Base-by-base conservation (phyloP, 2,329 filamentous ascomycete species). In the Penicillium vulpinum region DNA sequence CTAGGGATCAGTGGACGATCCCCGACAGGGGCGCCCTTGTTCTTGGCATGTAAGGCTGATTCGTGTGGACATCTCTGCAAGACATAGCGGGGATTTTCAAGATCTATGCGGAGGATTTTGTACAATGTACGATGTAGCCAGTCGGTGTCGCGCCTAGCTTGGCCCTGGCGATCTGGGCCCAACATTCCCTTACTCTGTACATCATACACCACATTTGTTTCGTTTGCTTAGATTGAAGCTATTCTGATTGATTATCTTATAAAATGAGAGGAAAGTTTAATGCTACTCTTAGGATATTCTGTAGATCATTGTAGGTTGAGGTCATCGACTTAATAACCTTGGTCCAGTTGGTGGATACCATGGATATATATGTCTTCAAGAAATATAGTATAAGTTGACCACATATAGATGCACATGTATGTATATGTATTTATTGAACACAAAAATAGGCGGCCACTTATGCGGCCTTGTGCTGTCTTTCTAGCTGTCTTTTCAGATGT, bases 21-120 rank as follows among this genome's bases (percentile, higher is more conserved):
- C 47, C 51, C 48, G 33, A 45, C 50, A 48, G 54, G 56, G 51
- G 54, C 51, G 56, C 43, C 44, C 43, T 24, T 41, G 47, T 49
- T 51, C 59, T 62, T 62, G 59, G 57, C 61, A 33, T 36, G 38
- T 40, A 22, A 53, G 41, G 58, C 56, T 62, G 60, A 61, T 62
- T 64, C 58, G 60, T 2, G 29, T 18, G 29, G 29, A 50, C 13
- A n/a, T 50, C 24, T 18, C 22, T 26, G 35, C 18, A 28, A 38
- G 26, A 45, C 35, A 54, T 18, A 24, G 51, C 35, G 51, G 51
- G 40, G 43, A 48, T 54, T 16, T 15, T 21, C 15, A 29, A 51
- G 49, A 24, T 44, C 50, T 46, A 16, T 21, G 13, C 6, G 29
- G 22, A 33, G 28, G n/a, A n/a, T n/a, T 16, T 15, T 5, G 43